These are phyloP conservation scores for Yamadazyma triangularis DNA, from an alignment of 1,139 yeast species.

Conservation along the genomic window DNA sequence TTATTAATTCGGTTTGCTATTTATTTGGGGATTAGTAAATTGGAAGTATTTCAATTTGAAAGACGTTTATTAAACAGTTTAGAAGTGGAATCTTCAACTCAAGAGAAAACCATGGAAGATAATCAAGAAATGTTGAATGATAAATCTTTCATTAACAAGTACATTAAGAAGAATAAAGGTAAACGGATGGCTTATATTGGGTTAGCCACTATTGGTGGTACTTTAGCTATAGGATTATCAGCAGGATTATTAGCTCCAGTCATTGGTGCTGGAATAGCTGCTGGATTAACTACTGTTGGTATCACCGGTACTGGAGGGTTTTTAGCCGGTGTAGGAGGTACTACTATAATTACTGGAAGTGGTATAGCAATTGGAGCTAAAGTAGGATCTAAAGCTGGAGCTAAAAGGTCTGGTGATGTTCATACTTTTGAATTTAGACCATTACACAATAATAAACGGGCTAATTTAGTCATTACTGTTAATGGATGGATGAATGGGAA, in stretches of 20 bases:
- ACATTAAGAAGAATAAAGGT: constrained; percentile 60
- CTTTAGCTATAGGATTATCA: constrained; percentile 86
- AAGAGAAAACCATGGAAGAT: constrained; percentile 43
- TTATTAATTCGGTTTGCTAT: constrained; percentile 64
- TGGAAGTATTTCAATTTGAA: constrained; percentile 86
- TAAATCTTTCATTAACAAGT: constrained; percentile 59
- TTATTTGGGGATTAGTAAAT: constrained; percentile 48
- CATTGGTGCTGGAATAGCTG: constrained; percentile 97
- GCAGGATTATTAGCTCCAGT: constrained; percentile 97
- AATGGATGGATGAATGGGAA: constrained; percentile 98
- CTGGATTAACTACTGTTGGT: constrained; percentile 93
- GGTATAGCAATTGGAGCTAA: constrained; percentile 90
- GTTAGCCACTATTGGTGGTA: constrained; percentile 95
- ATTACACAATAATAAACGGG: constrained; percentile 82
- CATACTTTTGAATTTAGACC: constrained; percentile 93
- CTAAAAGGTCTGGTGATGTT: constrained; percentile 84
- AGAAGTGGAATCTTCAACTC: constrained; percentile 72
- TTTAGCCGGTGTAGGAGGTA: constrained; percentile 95
- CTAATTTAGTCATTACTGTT: constrained; percentile 84
- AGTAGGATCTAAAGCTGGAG: constrained; percentile 84
- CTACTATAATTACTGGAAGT: constrained; percentile 88
- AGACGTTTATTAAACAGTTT: constrained; percentile 84
- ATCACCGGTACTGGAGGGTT: constrained; percentile 89
- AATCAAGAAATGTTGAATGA: constrained; percentile 78
- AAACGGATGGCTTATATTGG: constrained; percentile 85